Conservation (phyloP, 441 rosid genomes). For the Jatropha multifida region DNA sequence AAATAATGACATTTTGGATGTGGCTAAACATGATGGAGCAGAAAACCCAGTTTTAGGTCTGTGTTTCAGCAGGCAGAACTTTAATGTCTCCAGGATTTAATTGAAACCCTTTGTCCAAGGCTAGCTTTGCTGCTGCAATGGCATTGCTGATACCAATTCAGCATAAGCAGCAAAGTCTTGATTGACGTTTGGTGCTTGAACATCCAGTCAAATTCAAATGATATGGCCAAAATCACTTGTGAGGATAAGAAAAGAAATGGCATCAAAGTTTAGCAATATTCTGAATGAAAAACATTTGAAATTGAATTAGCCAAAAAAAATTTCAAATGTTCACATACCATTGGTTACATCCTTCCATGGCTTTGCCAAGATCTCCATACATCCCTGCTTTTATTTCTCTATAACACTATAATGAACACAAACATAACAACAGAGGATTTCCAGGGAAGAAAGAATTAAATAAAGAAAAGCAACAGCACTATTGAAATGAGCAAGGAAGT, state of each 20-base stretch:
- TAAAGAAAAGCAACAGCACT: not conserved
- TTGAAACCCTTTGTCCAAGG: not conserved
- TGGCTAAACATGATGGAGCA: not conserved
- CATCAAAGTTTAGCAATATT: constrained; percentile 2
- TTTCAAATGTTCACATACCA: constrained; percentile 42
- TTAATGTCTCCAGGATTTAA: not conserved
- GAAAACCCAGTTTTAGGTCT: not conserved
- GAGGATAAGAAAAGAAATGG: not conserved
- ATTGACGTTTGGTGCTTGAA: constrained; percentile 2
- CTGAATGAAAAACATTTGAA: not conserved
- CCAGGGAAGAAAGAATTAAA: not conserved
- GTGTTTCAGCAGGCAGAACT: not conserved
- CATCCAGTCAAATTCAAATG: not conserved
- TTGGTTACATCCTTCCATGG: constrained; percentile 83
- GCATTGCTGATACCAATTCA: not conserved
- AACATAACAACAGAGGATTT: not conserved
- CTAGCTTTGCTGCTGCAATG: not conserved
- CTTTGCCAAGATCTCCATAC: constrained; percentile 74
- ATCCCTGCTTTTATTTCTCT: constrained; percentile 62
- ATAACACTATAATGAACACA: constrained; percentile 52
- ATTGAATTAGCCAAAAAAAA: not conserved
- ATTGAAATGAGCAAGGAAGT: not conserved
- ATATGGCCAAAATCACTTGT: not conserved
- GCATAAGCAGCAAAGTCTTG: not conserved
- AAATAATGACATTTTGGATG: not conserved